Evolutionary conservation across 371 early-diverging fungal genomes (phyloP), one percentile per base, ranked within the genome.

Genomic region (Syncephalastrum racemosum): DNA sequence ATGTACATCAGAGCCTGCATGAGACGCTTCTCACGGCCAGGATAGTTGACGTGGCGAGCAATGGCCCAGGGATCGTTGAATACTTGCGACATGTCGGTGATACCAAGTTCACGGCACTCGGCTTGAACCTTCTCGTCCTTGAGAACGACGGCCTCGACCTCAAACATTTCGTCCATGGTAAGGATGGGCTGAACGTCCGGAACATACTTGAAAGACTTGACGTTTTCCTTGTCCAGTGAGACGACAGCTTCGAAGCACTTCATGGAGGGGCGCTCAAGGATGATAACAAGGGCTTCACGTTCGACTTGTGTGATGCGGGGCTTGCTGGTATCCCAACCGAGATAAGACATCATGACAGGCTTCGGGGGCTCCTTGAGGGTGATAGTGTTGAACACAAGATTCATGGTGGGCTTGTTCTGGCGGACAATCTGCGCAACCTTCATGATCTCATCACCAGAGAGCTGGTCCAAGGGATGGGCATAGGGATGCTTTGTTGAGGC

Each of bases 1-100:
- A 71, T 73, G 42, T 79, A 79, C 75, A 79, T 74, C n/a, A 79
- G 55, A 41, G 75, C 80, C 59, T 75, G 76, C 74, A 76, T 73
- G 54, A 79, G 43, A 55, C 80, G 74, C 50, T 63, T 69, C 15
- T 55, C 63, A 40, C 72, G 74, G 19, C 77, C 80, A 47, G 64
- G 67, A 56, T 77, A 62, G 48, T 60, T 42, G 49, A 73, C 58
- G 48, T 78, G 79, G 14, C 75, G 73, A 62, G 73, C 79, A 64
- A 76, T 74, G 46, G 77, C 80, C 80, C 80, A 79, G 54, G 80
- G 80, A 61, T 79, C 80, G 31, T 53, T 43, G 49, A 74, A 76
- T 2, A 79, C 77, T 13, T 47, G 54, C 4, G 73, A 71, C 77
- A 79, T 79, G 45, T 79, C 80, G 8, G 62, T 63, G 51, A 79